Base-by-base conservation (phyloP, 805 yeast species). In the Jamesozyma lodderae region DNA sequence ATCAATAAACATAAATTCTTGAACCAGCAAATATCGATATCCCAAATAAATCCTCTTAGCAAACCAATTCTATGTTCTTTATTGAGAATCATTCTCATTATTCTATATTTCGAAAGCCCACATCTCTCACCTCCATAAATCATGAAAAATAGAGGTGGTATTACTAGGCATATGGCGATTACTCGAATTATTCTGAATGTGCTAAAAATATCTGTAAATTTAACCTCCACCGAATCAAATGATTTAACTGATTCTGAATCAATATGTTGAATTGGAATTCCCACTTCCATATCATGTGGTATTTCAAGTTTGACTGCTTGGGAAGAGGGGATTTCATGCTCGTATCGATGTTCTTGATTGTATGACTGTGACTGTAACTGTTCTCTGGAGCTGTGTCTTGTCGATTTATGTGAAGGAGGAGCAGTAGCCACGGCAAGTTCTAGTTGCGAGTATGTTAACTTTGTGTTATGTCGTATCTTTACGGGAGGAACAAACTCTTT, bases 71-170 rank as follows among this genome's bases (percentile, higher is more conserved):
- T 45, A 40, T 54, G 52, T 15, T 52, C 42, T 8, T 42, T 35
- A 33, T 49, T 49, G 46, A 55, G 43, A 3, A 58, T 42, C 42
- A 58, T 31, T 30, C 46, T 46, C 55, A 55, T 51, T 16, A 58
- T 24, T 22, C 47, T 41, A 16, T 51, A 45, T 36, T 57, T 54
- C 6, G 49, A 37, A 3, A 46, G 29, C 9, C 57, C 54, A 15
- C 41, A 38, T 20, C 36, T 38, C 2, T 35, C 37, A 8, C 57
- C 57, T 19, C 48, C 17, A 6, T 54, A 57, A 24, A 57, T 47
- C 44, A 57, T 51, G 41, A 57, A 57, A 36, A 50, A 58, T 14
- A 55, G 37, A 4, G 59, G 58, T 16, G 63, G 62, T 4, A 51
- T 31, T 4, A 55, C 11, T 7, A 46, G 20, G 37, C 61, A 55